These are phyloP conservation scores for Fistulina hepatica DNA, from an alignment of 1,284 basidiomycete genomes.

Conservation along the genomic window DNA sequence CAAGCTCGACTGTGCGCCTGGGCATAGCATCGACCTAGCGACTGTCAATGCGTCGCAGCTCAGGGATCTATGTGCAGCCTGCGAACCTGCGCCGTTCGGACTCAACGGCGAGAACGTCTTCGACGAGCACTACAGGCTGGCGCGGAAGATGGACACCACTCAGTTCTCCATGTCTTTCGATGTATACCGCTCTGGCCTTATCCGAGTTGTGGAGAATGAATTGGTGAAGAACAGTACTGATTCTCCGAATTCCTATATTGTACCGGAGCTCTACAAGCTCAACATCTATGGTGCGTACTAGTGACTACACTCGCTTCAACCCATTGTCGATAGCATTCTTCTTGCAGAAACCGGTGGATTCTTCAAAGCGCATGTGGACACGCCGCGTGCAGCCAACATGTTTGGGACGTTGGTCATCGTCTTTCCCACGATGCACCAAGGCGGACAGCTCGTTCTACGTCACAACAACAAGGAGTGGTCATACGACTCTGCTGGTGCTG, in stretches of 20 bases:
- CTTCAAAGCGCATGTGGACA: slow-evolving; percentile 23
- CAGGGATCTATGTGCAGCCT: slow-evolving; percentile 2
- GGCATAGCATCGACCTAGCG: slow-evolving; percentile 9
- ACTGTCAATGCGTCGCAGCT: neutral
- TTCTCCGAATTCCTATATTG: neutral
- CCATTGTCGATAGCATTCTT: slow-evolving; percentile 10
- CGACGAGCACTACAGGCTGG: slow-evolving; percentile 15
- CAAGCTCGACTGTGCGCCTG: too few relatives aligned
- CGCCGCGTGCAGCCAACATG: slow-evolving; percentile 21
- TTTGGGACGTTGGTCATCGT: slow-evolving; percentile 28
- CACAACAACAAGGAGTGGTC: slow-evolving; percentile 19
- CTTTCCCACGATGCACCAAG: slow-evolving; percentile 29
- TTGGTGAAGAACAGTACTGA: too few relatives aligned
- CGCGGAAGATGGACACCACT: slow-evolving; percentile 11
- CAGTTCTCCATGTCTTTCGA: too few relatives aligned
- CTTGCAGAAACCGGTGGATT: slow-evolving; percentile 20
- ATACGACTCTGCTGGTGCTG: slow-evolving; percentile 16
- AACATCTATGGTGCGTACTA: slow-evolving; percentile 8
- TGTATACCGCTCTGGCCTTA: too few relatives aligned
- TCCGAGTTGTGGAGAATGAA: too few relatives aligned
- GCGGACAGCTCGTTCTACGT: slow-evolving; percentile 26
- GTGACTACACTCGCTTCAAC: neutral
- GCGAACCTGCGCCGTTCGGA: slow-evolving; percentile 12
- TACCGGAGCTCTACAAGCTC: slow-evolving; percentile 21
- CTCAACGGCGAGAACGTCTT: slow-evolving; percentile 10